A percentile compares a stretch with the other conserved stretches of the same genome.
These are phyloP conservation scores for Schizonepeta tenuifolia DNA, from an alignment of 257 asterid genomes.

Conservation along the genomic window DNA sequence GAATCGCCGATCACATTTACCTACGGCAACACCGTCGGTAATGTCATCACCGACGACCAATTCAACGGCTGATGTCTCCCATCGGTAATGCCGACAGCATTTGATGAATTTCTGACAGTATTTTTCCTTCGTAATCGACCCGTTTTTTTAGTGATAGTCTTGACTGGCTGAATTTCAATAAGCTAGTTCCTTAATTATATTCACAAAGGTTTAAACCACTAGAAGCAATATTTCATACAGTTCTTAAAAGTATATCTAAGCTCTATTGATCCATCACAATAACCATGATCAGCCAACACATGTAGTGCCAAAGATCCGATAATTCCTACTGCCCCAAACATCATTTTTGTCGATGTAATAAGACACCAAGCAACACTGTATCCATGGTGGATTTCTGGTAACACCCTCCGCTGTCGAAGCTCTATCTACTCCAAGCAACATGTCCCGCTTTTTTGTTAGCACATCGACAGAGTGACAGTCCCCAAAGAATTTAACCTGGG, in stretches of 20 bases:
- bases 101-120: no score
- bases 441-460: conserved; percentile 48
- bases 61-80: no score
- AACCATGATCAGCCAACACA: conserved; percentile 35
- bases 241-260: not conserved
- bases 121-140: no score
- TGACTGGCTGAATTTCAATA: no score
- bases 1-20: no score
- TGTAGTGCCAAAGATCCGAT: conserved; percentile 58
- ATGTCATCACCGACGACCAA: no score
- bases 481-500: conserved; percentile 60
- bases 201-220: not conserved
- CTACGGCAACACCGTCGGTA: no score
- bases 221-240: not conserved
- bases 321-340: conserved; percentile 68
- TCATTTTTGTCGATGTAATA: conserved; percentile 53
- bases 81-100: no score
- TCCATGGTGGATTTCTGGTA: conserved; percentile 75
- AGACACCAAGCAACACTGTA: conserved; percentile 68
- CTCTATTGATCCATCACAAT: not conserved
- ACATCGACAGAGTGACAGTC: conserved; percentile 41
- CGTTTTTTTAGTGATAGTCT: no score
- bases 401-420: conserved; percentile 1
- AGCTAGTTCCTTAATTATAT: no score
- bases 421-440: conserved; percentile 57